These are phyloP conservation scores for Albugo candida DNA, from an alignment of 352 stramenopile genomes.

Conservation along the genomic window DNA sequence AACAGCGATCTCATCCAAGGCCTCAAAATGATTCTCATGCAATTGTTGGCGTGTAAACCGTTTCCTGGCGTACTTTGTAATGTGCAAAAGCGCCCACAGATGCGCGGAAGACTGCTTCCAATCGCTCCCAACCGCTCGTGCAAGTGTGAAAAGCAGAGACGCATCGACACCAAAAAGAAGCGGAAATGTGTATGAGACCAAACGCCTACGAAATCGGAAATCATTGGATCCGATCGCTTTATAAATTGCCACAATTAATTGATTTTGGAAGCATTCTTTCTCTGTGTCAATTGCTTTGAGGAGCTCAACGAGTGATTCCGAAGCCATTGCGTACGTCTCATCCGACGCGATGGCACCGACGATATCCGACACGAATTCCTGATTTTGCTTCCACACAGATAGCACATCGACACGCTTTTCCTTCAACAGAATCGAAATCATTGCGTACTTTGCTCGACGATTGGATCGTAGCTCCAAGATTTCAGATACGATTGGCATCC, in stretches of 20 bases:
- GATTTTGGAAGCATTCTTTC: conserved; percentile 29
- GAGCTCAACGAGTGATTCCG: conserved; percentile 49
- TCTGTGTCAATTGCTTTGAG: conserved; percentile 13
- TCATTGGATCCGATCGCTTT: conserved; percentile 27
- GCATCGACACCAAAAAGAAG: conserved; percentile 53
- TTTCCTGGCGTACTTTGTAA: conserved; percentile 65
- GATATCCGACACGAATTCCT: conserved; percentile 29
- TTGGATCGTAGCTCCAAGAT: conserved; percentile 35
- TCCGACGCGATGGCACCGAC: conserved; percentile 44
- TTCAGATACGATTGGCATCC: conserved; percentile 26
- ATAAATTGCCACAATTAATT: conserved; percentile 15
- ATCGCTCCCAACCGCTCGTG: conserved; percentile 27
- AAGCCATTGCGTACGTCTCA: conserved; percentile 44
- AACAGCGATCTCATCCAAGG: conserved; percentile 26
- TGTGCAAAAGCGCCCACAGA: conserved; percentile 55
- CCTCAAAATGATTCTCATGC: conserved; percentile 13
- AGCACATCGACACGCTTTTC: conserved; percentile 6
- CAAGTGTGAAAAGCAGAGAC: not conserved
- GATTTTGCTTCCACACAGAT: conserved; percentile 21
- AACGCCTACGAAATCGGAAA: conserved; percentile 25
- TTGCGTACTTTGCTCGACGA: conserved; percentile 52
- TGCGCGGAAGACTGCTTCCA: conserved; percentile 17
- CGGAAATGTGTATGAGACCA: conserved; percentile 59
- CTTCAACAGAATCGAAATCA: conserved; percentile 28
- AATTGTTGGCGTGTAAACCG: conserved; percentile 37